Evolutionary conservation across 2,329 filamentous ascomycete species (phyloP), one percentile per base, ranked within the genome.

Genomic region (Knoxdaviesia capensis): DNA sequence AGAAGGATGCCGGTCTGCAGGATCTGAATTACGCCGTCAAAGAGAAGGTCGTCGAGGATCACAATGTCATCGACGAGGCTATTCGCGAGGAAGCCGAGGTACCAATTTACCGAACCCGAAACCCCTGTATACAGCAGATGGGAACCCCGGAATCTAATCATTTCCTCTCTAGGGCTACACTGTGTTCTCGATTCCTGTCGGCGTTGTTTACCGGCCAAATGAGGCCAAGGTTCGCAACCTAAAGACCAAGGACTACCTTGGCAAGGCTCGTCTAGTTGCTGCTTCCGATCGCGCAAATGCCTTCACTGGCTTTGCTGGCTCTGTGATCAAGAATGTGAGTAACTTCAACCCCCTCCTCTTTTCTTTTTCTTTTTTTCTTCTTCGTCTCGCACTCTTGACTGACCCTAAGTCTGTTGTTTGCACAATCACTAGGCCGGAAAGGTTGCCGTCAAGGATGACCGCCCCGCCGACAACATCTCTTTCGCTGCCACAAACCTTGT

Each of bases 211-310:
- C 60, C 71, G 90, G 45, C 90, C 90, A 28, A 96, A 94, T 56
- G 87, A 93, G 53, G 87, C 90, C 48, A 98, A 98, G 61, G 90
- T 98, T 50, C 92, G 92, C 61, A 98, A 98, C 54, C 66, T 98
- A 53, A 94, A 94, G 66, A 84, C 86, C 28, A 96, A 96, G 58
- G 87, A 98, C 56, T 98, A 98, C 53, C 75, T 98, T 4, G 90
- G 90, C 46, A 94, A 94, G 60, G 86, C 90, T n/a, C 75, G 85
- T 46, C 67, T 98, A 33, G 83, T 98, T 6, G 90, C 90, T 29
- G 82, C 87, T 30, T 83, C 84, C 1, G 85, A 93, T 53, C 71
- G 79, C 43, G 64, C 71, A 48, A 88, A 87, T 58, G 80, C 77
- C 30, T 90, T 84, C 52, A 88, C 80, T 38, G 84, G 84, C 38